Evolutionary conservation across 805 yeast genomes (phyloP).

Genomic region (Kluyveromyces starmeri): DNA sequence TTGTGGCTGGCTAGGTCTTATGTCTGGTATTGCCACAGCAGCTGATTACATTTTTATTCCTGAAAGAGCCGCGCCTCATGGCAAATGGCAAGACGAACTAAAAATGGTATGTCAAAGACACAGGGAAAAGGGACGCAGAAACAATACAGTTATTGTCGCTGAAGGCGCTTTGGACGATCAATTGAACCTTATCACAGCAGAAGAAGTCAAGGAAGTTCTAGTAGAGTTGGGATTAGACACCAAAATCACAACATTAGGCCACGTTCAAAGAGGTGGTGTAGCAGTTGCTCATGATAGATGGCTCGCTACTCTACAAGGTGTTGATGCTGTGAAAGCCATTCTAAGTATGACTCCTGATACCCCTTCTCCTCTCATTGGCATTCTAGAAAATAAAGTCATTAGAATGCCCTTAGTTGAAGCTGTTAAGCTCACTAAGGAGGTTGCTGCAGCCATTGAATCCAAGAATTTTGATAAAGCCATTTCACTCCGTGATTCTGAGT

Average conservation of each 20-base stretch:
- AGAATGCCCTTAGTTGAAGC: conserved; percentile 85
- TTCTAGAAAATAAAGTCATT: conserved; percentile 77
- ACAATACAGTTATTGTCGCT: conserved; percentile 93
- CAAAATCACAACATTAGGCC: conserved; percentile 91
- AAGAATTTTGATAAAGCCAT: conserved; percentile 84
- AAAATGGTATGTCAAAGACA: conserved; percentile 66
- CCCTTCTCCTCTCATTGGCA: conserved; percentile 92
- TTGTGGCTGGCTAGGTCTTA: conserved; percentile 97
- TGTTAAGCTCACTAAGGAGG: conserved; percentile 77
- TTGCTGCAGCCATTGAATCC: conserved; percentile 74
- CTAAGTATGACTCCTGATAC: conserved; percentile 79
- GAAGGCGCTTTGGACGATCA: conserved; percentile 92
- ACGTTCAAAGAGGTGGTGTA: conserved; percentile 97
- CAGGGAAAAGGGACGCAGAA: conserved; percentile 81
- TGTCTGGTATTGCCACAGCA: conserved; percentile 95
- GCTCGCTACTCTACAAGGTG: conserved; percentile 93
- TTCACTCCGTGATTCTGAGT: conserved; percentile 77
- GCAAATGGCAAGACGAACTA: conserved; percentile 76
- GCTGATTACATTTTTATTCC: conserved; percentile 95
- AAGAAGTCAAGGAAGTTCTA: conserved; percentile 72
- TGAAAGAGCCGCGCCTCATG: conserved; percentile 75
- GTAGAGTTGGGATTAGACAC: conserved; percentile 86
- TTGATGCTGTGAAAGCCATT: conserved; percentile 92
- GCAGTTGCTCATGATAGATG: conserved; percentile 93
- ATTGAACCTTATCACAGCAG: conserved; percentile 70